phyloP scores from a whole-genome alignment of 352 stramenopile species.

The Globisporangium alternatum region DNA sequence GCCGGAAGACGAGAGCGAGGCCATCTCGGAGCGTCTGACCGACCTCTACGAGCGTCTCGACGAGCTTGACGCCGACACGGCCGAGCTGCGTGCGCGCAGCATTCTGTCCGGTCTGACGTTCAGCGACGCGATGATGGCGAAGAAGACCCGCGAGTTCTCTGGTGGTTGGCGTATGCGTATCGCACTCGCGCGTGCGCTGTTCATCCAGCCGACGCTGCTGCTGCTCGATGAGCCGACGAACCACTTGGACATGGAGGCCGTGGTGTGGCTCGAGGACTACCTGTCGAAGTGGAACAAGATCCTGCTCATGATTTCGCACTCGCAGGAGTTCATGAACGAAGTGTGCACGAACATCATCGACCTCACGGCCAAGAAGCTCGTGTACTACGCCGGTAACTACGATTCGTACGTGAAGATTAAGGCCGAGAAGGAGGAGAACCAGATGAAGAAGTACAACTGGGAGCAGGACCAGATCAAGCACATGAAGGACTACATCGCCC shows the following conservation, averaged over 20 bases:
- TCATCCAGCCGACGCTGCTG: slow-evolving; percentile 95
- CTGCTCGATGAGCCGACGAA: slow-evolving; percentile 96
- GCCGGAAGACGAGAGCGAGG: slow-evolving; percentile 80
- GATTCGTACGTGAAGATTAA: slow-evolving; percentile 97
- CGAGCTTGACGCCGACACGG: slow-evolving; percentile 93
- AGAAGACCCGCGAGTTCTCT: slow-evolving; percentile 92
- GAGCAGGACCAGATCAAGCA: slow-evolving; percentile 98
- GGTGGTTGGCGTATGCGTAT: slow-evolving; percentile 97
- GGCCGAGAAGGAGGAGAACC: slow-evolving; percentile 97
- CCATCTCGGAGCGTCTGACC: slow-evolving; percentile 91
- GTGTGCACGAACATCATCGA: slow-evolving; percentile 99
- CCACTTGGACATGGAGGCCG: slow-evolving; percentile 97
- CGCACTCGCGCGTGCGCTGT: slow-evolving; percentile 94
- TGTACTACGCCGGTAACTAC: slow-evolving; percentile 99
- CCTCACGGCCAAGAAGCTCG: slow-evolving; percentile 92
- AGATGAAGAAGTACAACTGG: slow-evolving; percentile 98
- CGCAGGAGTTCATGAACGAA: slow-evolving; percentile 98
- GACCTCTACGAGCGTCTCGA: slow-evolving; percentile 95
- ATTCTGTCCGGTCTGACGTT: slow-evolving; percentile 97
- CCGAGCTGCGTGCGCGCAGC: slow-evolving; percentile 88
- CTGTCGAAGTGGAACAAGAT: slow-evolving; percentile 97
- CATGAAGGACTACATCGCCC: slow-evolving; percentile 99
- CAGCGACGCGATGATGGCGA: slow-evolving; percentile 93
- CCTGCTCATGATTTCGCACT: slow-evolving; percentile 97
- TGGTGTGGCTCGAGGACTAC: slow-evolving; percentile 99